Base-by-base conservation (phyloP, 805 yeast species). In the Priceomyces carsonii region DNA sequence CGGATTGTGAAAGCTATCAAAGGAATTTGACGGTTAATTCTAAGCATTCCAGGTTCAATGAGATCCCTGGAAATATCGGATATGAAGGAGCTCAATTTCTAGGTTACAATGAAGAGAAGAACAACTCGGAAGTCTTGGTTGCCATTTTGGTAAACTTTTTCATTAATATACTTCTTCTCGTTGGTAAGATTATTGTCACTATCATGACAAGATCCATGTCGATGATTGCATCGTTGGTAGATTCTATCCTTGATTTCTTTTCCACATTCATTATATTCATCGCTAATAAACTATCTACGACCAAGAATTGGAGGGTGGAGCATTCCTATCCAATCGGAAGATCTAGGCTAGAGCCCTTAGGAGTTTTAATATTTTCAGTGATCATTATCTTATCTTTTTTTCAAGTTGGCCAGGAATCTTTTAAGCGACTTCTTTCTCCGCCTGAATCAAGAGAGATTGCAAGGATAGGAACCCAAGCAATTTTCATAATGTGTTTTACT, bases 151-250 rank as follows among this genome's bases (percentile, higher is more conserved):
- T 83, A 26, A 85, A 84, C 44, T 79, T 84, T 48, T 55, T 67
- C 24, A 63, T 83, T 37, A 85, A 85, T 52, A 55, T 79, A 25
- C 36, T 81, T 1, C 63, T 85, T 34, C 60, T 85, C 33, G 27
- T 73, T 2, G 89, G 85, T 2, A 85, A 85, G 50, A 39, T 71
- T 3, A 61, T 71, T 8, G 87, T 82, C 16, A 77, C 80, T 1
- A 42, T 77, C n/a, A 60, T 80, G 51, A 80, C 91, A 0, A 71
- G 66, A 51, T 85, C 95, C 8, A 75, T 85, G 44, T 84, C 93
- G 5, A 76, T 85, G 31, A 65, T 85, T 33, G 95, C 95, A 0
- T 84, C 93, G 1, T 71, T 85, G 43, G 81, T 85, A 26, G 95
- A 85, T 60, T 84, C 91, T 2, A 65, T 79, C 0, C 69, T 85